A percentile compares a stretch with the other conserved stretches of the same genome.
phyloP scores from a whole-genome alignment of 2,329 filamentous ascomycete species.

The Tolypocladium endophyticum region DNA sequence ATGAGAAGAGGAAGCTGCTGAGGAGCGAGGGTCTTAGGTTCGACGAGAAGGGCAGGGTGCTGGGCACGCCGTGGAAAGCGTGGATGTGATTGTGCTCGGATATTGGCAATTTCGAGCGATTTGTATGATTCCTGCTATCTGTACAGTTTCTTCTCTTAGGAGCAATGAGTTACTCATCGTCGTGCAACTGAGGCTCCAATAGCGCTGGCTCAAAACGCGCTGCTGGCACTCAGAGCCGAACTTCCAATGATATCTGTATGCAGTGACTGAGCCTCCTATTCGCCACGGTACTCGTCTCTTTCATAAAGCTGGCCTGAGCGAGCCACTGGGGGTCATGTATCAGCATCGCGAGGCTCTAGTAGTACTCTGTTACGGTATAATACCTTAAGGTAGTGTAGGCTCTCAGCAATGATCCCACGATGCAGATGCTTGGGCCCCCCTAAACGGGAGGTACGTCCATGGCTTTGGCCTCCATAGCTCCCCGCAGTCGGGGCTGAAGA shows the following conservation, averaged over 20 bases:
- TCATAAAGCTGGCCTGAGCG: conserved; percentile 51
- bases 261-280: conserved; percentile 31
- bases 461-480: conserved; percentile 48
- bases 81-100: conserved; percentile 19
- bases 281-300: conserved; percentile 35
- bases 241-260: conserved; percentile 32
- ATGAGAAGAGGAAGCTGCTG: conserved; percentile 53
- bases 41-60: conserved; percentile 46
- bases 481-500: conserved; percentile 61
- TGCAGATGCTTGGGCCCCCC: conserved; percentile 61
- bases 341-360: neutral
- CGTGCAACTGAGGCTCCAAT: no score
- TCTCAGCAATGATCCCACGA: no score
- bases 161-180: no score
- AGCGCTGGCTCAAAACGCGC: conserved; percentile 19
- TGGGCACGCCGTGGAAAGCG: conserved; percentile 43
- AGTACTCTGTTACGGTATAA: neutral
- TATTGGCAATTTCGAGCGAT: neutral
- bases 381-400: no score
- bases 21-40: conserved; percentile 54
- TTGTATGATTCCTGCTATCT: neutral
- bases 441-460: conserved; percentile 67
- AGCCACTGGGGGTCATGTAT: conserved; percentile 21
- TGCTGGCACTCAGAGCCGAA: conserved; percentile 29
- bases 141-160: neutral